A percentile compares a stretch with the other conserved stretches of the same genome.
These are phyloP conservation scores for Alternaria gaisen DNA, from an alignment of 2,329 filamentous ascomycete genomes.

Conservation along the genomic window DNA sequence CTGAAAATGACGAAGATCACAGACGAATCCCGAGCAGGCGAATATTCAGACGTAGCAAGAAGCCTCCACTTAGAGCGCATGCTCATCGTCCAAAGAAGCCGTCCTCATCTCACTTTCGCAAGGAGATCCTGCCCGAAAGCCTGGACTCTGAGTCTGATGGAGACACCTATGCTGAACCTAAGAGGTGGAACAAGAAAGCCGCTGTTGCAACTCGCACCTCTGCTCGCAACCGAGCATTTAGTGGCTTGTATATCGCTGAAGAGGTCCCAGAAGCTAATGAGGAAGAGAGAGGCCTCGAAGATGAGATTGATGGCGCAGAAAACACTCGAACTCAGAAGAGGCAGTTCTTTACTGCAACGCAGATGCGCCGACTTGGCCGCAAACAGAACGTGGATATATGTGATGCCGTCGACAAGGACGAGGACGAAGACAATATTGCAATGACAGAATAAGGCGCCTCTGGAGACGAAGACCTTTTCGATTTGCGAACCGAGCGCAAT, in stretches of 20 bases:
- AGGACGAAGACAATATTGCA: not conserved
- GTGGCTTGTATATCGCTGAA: constrained; percentile 4
- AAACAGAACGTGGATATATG: not conserved
- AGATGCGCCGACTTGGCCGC: not conserved
- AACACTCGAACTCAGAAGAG: not conserved
- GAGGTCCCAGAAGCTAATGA: not conserved
- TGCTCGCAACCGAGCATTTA: not conserved
- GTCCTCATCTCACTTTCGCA: not conserved
- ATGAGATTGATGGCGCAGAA: not conserved
- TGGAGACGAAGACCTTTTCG: not conserved
- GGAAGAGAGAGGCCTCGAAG: not conserved
- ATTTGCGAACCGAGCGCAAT: not conserved
- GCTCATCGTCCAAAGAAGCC: not conserved
- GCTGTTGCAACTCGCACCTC: constrained; percentile 5
- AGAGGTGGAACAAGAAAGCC: constrained; percentile 2
- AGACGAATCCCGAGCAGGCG: not conserved
- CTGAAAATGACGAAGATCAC: not conserved
- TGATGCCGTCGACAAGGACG: not conserved
- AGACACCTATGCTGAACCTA: constrained; percentile 15
- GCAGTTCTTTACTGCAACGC: not conserved
- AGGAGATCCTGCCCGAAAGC: not conserved
- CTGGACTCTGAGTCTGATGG: constrained; percentile 14
- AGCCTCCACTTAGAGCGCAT: not conserved
- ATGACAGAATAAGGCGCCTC: not conserved
- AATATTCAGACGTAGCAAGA: not conserved